Base-by-base conservation (phyloP, 2,329 filamentous ascomycete species). In the Pseudopyrenochaeta lycopersici region DNA sequence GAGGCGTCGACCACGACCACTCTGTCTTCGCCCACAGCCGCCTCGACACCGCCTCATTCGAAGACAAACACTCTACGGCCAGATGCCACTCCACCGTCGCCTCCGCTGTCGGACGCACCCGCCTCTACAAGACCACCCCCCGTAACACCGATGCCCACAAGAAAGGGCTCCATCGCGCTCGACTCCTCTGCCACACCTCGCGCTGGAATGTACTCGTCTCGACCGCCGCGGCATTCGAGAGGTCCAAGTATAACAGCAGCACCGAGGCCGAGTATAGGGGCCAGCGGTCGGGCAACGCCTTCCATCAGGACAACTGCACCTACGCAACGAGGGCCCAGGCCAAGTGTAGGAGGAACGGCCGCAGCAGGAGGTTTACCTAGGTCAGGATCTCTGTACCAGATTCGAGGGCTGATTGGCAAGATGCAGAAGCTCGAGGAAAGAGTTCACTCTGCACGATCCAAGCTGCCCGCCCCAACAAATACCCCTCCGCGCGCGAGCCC, bases 361-460 rank as follows among this genome's bases (percentile, higher is more conserved):
- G 57, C 86, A 81, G 70, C 64, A 52, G 71, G 66, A 48, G 73
- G 75, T 23, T 68, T 87, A 48, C 83, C 85, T 39, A 81, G 84
- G 56, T 88, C 86, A 27, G 84, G 85, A 58, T 98, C 95, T 1
- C 85, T 99, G 44, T 90, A 90, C 62, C 95, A 99, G 74, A 96
- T 99, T 69, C 91, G 94, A 60, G 90, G 89, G 27, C 87, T 99
- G 61, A 97, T 96, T 53, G 93, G 92, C 23, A 95, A 98, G 78
- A 97, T 98, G 92, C 92, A 97, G 77, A 91, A 92, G 63, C 88
- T 99, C 56, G 95, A 98, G 75, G 91, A 95, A 59, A 87, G 95
- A 39, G 94, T 99, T 9, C 92, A 98, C 56, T 92, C 89, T 20
- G 95, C 90, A 15, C 88, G 92, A 64, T 97, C 94, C 33, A 97